Base-by-base conservation (phyloP, 257 asterid species). In the Parsonsia alboflavescens region DNA sequence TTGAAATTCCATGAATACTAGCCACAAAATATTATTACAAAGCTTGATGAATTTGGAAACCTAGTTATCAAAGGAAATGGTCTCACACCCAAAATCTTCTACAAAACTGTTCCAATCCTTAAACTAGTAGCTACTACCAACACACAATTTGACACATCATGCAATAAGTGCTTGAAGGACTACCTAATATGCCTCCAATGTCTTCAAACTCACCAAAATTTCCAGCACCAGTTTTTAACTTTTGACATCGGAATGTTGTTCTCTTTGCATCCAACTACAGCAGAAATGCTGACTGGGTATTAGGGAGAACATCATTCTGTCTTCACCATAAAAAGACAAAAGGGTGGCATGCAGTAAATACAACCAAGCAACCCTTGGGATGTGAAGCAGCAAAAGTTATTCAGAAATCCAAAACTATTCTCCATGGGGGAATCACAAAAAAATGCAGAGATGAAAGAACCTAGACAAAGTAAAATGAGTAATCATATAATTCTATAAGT, bases 261-360 rank as follows among this genome's bases (percentile, higher is more conserved):
- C 30, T 22, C 63, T 50, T 50, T 30, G 48, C 63, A 50, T 50
- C 63, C 48, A 30, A 28, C 24, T 30, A 26, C 48, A 28, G 48
- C 26, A 50, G 17, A 28, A 50, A 7, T 24, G 21, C 22, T 7
- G 26, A 8, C 9, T 26, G 45, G 45, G 22, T 50, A 70, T 50
- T 70, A 50, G 48, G 21, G 48, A 70, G 62, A 30, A 70, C 58
- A 16, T 50, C 74, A 50, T 28, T 70, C 30, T 50, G 26, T 63
- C 63, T 70, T 50, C 63, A 70, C 26, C 6, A 33, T 53, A 1
- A 28, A 30, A 50, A 12, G 16, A 48, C 13, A 69, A 48, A 50
- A 28, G 68, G 0, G 63, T 30, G 46, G 59, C 74, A 70, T 17
- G 30, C 17, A 41, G 22, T 50, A 28, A 30, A 54, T 2, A 56